Percentiles rank a stretch among this genome's conserved stretches.
Conservation (phyloP, 371 early-diverging fungal species). For the Syncephalastrum racemosum region DNA sequence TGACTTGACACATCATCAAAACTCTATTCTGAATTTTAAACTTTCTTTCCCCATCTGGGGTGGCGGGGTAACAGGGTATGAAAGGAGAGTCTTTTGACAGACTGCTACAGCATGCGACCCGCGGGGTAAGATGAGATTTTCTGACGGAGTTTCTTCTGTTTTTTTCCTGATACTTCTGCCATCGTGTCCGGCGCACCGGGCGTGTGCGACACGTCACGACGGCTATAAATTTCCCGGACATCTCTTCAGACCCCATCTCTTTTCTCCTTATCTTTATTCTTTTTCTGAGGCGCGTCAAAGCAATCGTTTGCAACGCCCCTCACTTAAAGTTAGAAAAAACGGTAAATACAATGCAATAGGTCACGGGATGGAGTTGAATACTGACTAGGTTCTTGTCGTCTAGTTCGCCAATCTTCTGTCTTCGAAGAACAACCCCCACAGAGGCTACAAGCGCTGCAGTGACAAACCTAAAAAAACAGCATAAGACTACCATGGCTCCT, state of each 20-base stretch:
- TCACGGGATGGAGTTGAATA: not conserved
- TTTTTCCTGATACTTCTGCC: no score
- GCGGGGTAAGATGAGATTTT: no score
- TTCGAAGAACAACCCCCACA: conserved; percentile 87
- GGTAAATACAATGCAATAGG: conserved; percentile 21
- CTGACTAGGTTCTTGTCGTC: conserved; percentile 3
- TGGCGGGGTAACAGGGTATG: no score
- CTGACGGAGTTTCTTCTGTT: no score
- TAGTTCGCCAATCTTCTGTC: conserved; percentile 83
- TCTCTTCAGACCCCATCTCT: not conserved
- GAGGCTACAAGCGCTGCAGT: conserved; percentile 71
- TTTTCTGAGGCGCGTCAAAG: not conserved
- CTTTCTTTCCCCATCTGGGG: no score
- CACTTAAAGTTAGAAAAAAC: conserved; percentile 24
- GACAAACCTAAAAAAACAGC: conserved; percentile 71
- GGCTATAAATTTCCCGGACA: conserved; percentile 2
- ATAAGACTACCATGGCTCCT: conserved; percentile 39
- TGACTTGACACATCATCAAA: no score
- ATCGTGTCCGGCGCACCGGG: no score
- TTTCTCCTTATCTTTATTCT: conserved; percentile 3
- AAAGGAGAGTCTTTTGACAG: no score
- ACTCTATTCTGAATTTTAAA: no score
- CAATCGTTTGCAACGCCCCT: not conserved
- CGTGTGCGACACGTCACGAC: not conserved
- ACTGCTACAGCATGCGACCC: no score